These are phyloP conservation scores for Teratosphaeria zuluensis DNA, from an alignment of 2,329 filamentous ascomycete species.

Conservation along the genomic window DNA sequence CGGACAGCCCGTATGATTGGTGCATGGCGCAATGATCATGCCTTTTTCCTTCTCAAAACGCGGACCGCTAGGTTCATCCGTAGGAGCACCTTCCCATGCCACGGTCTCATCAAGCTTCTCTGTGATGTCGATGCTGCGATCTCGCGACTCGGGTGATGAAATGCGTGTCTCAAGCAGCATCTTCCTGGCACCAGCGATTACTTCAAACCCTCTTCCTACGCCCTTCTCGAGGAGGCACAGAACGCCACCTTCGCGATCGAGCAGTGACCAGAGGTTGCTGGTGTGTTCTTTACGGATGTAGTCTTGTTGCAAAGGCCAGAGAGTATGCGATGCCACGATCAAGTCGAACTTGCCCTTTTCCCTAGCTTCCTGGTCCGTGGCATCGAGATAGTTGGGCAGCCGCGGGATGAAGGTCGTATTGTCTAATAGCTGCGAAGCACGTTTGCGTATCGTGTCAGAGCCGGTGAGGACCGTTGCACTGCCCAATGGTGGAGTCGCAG, in stretches of 20 bases:
- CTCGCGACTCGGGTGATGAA: conserved; percentile 46
- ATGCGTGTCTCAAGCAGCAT: conserved; percentile 70
- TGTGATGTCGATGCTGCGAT: conserved; percentile 18
- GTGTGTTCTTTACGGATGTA: conserved; percentile 69
- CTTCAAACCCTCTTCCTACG: conserved; percentile 82
- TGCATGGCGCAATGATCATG: conserved; percentile 62
- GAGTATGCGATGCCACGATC: conserved; percentile 76
- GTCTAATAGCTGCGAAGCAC: conserved; percentile 66
- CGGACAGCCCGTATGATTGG: conserved; percentile 77
- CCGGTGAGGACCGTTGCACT: conserved; percentile 74
- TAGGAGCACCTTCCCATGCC: conserved; percentile 8
- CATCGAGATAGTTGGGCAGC: conserved; percentile 70
- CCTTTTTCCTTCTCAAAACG: conserved; percentile 42
- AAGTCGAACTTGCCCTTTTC: conserved; percentile 62
- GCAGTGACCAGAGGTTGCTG: conserved; percentile 79
- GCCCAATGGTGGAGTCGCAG: conserved; percentile 46
- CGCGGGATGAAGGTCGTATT: conserved; percentile 89
- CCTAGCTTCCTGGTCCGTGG: conserved; percentile 39
- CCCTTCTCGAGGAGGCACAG: conserved; percentile 86
- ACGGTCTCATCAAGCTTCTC: neutral
- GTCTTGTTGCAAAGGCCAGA: conserved; percentile 67
- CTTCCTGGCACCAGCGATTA: conserved; percentile 73
- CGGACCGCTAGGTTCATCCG: neutral
- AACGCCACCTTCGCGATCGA: conserved; percentile 76
- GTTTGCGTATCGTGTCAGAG: conserved; percentile 62